Percentiles rank a stretch among this genome's conserved stretches.
Conservation (phyloP, 202 grass and related monocot genomes). For the Cymbopogon flexuosus region DNA sequence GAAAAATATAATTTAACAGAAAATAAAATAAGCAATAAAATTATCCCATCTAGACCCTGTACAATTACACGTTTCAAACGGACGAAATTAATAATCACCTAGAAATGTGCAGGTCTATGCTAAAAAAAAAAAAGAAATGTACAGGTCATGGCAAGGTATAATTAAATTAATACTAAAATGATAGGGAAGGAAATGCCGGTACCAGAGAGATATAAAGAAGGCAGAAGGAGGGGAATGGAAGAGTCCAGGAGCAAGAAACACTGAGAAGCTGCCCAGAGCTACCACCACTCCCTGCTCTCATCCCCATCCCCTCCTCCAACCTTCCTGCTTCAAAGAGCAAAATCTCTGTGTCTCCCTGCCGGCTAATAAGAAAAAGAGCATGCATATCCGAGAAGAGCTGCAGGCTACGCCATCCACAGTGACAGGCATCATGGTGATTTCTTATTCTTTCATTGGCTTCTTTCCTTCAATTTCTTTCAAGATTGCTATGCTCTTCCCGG, state of each 20-base stretch:
- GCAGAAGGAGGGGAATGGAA: slow-evolving; percentile 14
- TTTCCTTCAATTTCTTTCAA: neutral
- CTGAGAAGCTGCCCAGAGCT: slow-evolving; percentile 12
- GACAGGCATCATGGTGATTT: slow-evolving; percentile 45
- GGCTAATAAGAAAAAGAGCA: neutral
- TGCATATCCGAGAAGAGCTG: slow-evolving; percentile 32
- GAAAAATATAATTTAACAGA: neutral
- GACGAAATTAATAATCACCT: neutral
- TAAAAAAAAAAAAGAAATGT: no score
- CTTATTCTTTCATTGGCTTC: slow-evolving; percentile 15
- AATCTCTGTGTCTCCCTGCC: slow-evolving; percentile 19
- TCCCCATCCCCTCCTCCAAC: neutral
- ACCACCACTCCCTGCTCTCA: slow-evolving; percentile 10
- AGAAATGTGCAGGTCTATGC: no score
- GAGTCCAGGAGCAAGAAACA: slow-evolving; percentile 31
- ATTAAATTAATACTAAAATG: neutral
- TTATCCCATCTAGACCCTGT: neutral
- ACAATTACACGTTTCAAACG: neutral
- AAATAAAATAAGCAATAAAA: neutral
- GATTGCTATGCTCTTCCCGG: neutral
- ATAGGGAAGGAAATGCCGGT: neutral
- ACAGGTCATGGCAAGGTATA: neutral
- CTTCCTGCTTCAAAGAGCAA: slow-evolving; percentile 6
- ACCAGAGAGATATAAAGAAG: slow-evolving; percentile 7
- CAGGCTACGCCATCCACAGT: slow-evolving; percentile 31